Conservation (phyloP, 805 yeast species). For the Cyberlindnera xylosilytica region DNA sequence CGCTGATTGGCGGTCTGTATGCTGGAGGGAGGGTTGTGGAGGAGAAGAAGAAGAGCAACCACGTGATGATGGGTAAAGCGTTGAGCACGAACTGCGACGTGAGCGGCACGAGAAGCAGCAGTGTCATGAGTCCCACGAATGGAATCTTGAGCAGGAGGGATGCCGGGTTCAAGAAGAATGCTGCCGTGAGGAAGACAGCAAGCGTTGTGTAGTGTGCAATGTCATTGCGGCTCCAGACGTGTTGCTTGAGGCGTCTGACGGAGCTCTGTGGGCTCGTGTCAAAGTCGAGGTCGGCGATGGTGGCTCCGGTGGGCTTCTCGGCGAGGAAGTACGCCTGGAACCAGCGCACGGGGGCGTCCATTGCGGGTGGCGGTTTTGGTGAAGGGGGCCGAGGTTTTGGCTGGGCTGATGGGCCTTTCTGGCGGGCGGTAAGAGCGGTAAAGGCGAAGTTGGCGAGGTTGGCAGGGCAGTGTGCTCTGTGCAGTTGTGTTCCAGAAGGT, state of each 20-base stretch:
- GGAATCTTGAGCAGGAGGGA: conserved; percentile 36
- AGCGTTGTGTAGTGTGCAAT: conserved; percentile 49
- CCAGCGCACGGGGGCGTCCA: conserved; percentile 28
- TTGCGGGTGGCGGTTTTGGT: not conserved
- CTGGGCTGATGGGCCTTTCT: too few species aligned
- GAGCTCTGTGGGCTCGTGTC: conserved; percentile 44
- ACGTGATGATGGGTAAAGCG: conserved; percentile 79
- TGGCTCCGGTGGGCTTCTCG: conserved; percentile 47
- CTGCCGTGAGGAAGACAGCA: conserved; percentile 51
- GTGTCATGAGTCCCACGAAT: conserved; percentile 37
- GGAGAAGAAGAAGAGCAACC: conserved; percentile 81
- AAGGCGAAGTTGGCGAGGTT: too few species aligned
- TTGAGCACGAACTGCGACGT: conserved; percentile 81
- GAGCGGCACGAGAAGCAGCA: conserved; percentile 61
- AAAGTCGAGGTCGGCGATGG: conserved; percentile 48
- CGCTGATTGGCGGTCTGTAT: conserved; percentile 86
- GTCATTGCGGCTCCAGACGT: conserved; percentile 46
- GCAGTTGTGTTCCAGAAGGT: too few species aligned
- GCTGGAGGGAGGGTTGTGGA: conserved; percentile 69
- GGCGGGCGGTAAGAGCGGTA: too few species aligned
- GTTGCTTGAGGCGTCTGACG: conserved; percentile 39
- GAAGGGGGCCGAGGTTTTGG: too few species aligned
- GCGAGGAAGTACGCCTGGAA: conserved; percentile 51
- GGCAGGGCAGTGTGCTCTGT: too few species aligned
- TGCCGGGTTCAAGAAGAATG: conserved; percentile 57